Conservation (phyloP, 805 yeast genomes). For the Cyberlindnera veronae region DNA sequence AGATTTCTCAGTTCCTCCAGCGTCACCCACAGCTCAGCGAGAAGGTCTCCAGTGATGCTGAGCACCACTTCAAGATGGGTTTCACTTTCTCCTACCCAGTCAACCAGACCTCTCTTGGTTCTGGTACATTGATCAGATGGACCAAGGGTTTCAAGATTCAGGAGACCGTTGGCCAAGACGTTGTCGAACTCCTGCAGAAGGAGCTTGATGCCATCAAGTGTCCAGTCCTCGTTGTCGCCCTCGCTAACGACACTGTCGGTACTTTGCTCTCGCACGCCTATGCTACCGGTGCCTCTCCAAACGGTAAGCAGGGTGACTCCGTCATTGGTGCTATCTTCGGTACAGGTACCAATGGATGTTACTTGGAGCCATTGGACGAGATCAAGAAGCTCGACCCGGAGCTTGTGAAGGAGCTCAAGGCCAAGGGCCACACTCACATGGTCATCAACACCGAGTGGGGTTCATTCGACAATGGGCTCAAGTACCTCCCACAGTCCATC, state of each 20-base stretch:
- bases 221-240: conserved; percentile 75
- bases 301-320: conserved; percentile 67
- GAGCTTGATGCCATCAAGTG: conserved; percentile 57
- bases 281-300: conserved; percentile 50
- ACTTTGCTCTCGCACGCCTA: conserved; percentile 87
- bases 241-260: conserved; percentile 96
- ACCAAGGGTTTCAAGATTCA: conserved; percentile 89
- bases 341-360: conserved; percentile 97
- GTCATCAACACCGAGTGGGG: conserved; percentile 98
- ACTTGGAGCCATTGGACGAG: conserved; percentile 69
- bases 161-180: conserved; percentile 83
- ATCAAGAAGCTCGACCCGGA: conserved; percentile 69
- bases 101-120: conserved; percentile 72
- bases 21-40: conserved; percentile 48
- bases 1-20: conserved; percentile 60
- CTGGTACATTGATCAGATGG: conserved; percentile 89
- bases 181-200: conserved; percentile 67
- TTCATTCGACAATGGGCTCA: conserved; percentile 83
- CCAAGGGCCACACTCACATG: conserved; percentile 61
- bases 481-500: conserved; percentile 70
- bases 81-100: conserved; percentile 95
- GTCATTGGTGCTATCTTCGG: conserved; percentile 91
- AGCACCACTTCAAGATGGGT: conserved; percentile 62
- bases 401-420: conserved; percentile 33
- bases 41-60: conserved; percentile 20